Base-by-base conservation (phyloP, 371 early-diverging fungal species). In the Lichtheimia corymbifera region DNA sequence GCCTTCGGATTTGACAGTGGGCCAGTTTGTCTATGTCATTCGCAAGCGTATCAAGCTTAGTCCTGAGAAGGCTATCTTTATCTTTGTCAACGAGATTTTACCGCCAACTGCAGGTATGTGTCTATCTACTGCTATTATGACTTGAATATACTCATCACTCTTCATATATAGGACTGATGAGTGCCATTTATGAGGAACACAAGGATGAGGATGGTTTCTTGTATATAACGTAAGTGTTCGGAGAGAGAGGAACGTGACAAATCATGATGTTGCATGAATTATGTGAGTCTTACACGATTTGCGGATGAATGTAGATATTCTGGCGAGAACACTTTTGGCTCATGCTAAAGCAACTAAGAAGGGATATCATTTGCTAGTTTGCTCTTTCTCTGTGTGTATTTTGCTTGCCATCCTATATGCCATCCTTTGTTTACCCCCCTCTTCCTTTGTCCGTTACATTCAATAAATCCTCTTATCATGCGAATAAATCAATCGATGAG, bases 1-100 rank as follows among this genome's bases (percentile, higher is more conserved):
- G 11, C 97, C 97, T n/a, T 85, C 93, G 53, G 97, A 98, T 73
- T 76, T 98, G 58, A 97, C 96, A 1, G 95, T 97, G n/a, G 97
- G 96, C 17, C 97, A 97, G 69, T 98, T 98, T 70, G 94, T 97
- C 54, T 97, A 95, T 72, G 97, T 98, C 51, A 94, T 95, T 65
- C 88, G 94, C 70, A 94, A 93, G 76, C 87, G 95, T 65, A 93
- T 95, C 79, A 93, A 93, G 81, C 81, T 95, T 18, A 87, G 90
- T 68, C 94, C 96, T 27, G 98, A 98, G 66, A 94, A 97, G 82
- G 98, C 98, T 50, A 94, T 98, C 70, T 97, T 97, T 74, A 93
- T 97, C 63, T 98, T 96, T 83, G 96, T 97, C 59, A 96, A 97
- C 80, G 93, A 96, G 49, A 89, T 94, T 18, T 80, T 98, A 44